Percentiles rank a stretch among this genome's conserved stretches.
Evolutionary conservation across 2,329 filamentous ascomycete species (phyloP).

Genomic region (Xylariaceae sp.): DNA sequence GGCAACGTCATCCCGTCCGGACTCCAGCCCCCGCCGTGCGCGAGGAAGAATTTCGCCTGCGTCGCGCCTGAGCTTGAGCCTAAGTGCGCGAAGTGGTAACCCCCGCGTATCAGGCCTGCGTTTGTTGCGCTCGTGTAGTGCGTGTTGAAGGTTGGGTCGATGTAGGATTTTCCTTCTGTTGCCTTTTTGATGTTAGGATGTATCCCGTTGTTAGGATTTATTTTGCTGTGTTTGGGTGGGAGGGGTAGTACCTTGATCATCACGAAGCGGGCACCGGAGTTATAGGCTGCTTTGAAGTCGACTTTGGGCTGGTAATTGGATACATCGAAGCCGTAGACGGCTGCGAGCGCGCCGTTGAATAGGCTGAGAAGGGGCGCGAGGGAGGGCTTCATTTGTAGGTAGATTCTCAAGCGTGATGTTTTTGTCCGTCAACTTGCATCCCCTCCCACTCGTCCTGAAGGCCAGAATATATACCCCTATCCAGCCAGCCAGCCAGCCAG

Average conservation of each 20-base stretch:
- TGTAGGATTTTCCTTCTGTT: constrained; percentile 46
- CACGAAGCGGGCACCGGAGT: constrained; percentile 38
- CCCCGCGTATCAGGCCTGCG: constrained; percentile 49
- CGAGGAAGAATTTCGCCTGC: constrained; percentile 49
- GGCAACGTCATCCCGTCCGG: constrained; percentile 51
- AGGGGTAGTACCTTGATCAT: constrained; percentile 38
- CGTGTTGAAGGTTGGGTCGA: constrained; percentile 39
- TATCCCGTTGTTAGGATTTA: not conserved
- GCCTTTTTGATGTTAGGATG: constrained; percentile 34
- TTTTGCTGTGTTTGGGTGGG: no score
- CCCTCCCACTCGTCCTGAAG: no score
- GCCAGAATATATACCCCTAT: no score
- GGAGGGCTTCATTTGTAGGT: not conserved
- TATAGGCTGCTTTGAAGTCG: constrained; percentile 36
- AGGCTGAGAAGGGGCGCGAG: constrained; percentile 11
- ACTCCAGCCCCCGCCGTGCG: constrained; percentile 50
- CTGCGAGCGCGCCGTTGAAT: constrained; percentile 26
- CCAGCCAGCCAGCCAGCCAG: no score
- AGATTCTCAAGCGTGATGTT: no score
- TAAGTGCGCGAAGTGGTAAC: constrained; percentile 52
- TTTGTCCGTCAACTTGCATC: not conserved
- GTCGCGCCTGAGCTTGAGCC: constrained; percentile 38
- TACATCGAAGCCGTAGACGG: constrained; percentile 40
- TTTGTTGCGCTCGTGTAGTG: constrained; percentile 47
- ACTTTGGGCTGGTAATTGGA: constrained; percentile 38